Percentiles rank a stretch among this genome's conserved stretches.
Conservation (phyloP, 495 filamentous ascomycete genomes). For the Penicillium argentinense region DNA sequence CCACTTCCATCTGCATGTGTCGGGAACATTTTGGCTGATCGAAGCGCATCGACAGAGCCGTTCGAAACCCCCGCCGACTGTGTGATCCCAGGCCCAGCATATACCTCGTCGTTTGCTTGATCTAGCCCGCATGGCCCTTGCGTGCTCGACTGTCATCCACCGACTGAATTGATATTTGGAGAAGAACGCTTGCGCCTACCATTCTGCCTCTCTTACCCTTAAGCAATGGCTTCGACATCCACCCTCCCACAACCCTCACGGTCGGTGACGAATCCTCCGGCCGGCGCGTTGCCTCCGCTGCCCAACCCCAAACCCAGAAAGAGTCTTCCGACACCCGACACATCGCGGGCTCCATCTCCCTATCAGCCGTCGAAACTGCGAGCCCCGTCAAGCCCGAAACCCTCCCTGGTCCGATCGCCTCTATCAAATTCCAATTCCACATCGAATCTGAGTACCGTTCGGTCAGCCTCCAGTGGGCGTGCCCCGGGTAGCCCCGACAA, state of each 20-base stretch:
- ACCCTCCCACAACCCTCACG: slow-evolving; percentile 62
- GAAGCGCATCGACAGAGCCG: not conserved
- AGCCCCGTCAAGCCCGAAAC: slow-evolving; percentile 61
- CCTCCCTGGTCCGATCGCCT: slow-evolving; percentile 51
- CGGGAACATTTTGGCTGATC: too few relatives aligned
- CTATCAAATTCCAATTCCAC: slow-evolving; percentile 42
- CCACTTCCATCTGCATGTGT: too few relatives aligned
- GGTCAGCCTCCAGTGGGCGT: slow-evolving; percentile 39
- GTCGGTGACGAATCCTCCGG: slow-evolving; percentile 62
- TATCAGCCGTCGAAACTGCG: slow-evolving; percentile 56
- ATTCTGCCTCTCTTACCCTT: not conserved
- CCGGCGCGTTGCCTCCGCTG: slow-evolving; percentile 65
- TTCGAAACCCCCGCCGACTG: not conserved
- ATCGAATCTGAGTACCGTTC: slow-evolving; percentile 35
- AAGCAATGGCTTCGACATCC: slow-evolving; percentile 57
- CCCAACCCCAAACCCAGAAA: slow-evolving; percentile 71
- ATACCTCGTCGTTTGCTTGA: not conserved
- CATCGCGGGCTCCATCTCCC: slow-evolving; percentile 40
- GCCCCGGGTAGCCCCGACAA: slow-evolving; percentile 52
- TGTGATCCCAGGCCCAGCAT: not conserved
- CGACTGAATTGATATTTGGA: slow-evolving; percentile 2
- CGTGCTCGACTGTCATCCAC: slow-evolving; percentile 5
- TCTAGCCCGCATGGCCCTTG: slow-evolving; percentile 15
- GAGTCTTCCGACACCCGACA: slow-evolving; percentile 52
- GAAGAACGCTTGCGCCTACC: not conserved